Base-by-base conservation (phyloP, 345 rosid species). In the Nephelium lappaceum region DNA sequence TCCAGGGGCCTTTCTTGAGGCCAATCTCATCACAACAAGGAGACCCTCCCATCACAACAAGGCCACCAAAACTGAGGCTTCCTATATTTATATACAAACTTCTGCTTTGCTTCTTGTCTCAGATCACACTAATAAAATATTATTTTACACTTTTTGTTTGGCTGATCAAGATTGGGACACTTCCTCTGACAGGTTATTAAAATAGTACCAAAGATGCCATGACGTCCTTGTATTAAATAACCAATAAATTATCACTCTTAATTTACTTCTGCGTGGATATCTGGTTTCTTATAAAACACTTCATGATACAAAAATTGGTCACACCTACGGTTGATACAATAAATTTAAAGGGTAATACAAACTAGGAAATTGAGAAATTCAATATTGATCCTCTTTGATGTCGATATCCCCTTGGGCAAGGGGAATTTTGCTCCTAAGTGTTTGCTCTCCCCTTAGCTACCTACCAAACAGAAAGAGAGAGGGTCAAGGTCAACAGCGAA, bases 1-100 rank as follows among this genome's bases (percentile, higher is more conserved):
- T 88, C 93, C 93, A 89, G 5, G 93, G 93, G 49, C 93, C 93
- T 71, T 89, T 89, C 72, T 89, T 89, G 16, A 89, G 89, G 72
- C 91, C 93, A 83, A 81, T 88, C 77, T 88, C 90, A 83, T 89
- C 90, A 73, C 87, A 85, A 47, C 83, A 82, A 63, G 91, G 88
- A 76, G 91, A 86, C 71, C 91, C 82, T 23, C 89, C 91, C 93
- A 89, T 87, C 84, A 15, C 71, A 47, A 19, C 19, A 11, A 42
- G 38, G 49, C 73, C 68, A 75, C 81, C 63, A 77, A 64, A 78
- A 51, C 77, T 69, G 39, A 27, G n/a, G 69, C 72, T 72, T 79
- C 27, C 84, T 81, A 81, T 81, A 85, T 83, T 76, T 82, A 83
- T 83, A 85, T 67, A 75, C 71, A 8, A 60, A 76, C 81, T 58